Conservation (phyloP, 345 rosid genomes). For the Atalantia buxifolia region DNA sequence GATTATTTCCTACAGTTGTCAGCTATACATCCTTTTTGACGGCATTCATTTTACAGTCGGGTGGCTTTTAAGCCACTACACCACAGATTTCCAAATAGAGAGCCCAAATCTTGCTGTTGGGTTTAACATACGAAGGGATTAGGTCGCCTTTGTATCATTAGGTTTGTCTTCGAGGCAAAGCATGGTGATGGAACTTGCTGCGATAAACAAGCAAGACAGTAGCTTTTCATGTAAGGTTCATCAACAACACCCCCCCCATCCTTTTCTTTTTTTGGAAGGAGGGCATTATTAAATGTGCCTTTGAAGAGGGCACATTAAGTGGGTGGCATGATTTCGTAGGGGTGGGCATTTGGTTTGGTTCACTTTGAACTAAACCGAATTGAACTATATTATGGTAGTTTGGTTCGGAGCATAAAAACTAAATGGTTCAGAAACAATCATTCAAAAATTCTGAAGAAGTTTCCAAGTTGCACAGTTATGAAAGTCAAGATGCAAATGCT, state of each 20-base stretch:
- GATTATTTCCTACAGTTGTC: too few relatives aligned
- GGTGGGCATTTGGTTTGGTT: too few relatives aligned
- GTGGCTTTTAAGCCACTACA: neutral
- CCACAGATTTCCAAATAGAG: neutral
- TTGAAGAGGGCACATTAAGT: neutral
- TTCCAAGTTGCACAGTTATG: neutral
- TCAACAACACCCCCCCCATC: too few relatives aligned
- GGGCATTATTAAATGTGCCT: neutral
- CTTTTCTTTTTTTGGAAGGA: too few relatives aligned
- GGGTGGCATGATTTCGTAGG: neutral
- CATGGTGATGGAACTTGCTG: neutral
- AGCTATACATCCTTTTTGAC: too few relatives aligned
- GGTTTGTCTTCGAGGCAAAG: neutral
- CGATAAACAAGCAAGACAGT: neutral
- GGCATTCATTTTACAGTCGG: too few relatives aligned
- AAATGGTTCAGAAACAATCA: neutral
- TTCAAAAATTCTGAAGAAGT: neutral
- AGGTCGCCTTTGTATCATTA: neutral
- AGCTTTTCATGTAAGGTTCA: neutral
- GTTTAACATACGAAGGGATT: neutral
- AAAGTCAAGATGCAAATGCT: neutral
- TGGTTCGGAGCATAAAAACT: too few relatives aligned
- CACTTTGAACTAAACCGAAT: too few relatives aligned
- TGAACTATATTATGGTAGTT: too few relatives aligned
- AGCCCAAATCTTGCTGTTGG: neutral